A percentile compares a stretch with the other conserved stretches of the same genome.
These are phyloP conservation scores for Penicillium pancosmium DNA, from an alignment of 495 filamentous ascomycete species.

Conservation along the genomic window DNA sequence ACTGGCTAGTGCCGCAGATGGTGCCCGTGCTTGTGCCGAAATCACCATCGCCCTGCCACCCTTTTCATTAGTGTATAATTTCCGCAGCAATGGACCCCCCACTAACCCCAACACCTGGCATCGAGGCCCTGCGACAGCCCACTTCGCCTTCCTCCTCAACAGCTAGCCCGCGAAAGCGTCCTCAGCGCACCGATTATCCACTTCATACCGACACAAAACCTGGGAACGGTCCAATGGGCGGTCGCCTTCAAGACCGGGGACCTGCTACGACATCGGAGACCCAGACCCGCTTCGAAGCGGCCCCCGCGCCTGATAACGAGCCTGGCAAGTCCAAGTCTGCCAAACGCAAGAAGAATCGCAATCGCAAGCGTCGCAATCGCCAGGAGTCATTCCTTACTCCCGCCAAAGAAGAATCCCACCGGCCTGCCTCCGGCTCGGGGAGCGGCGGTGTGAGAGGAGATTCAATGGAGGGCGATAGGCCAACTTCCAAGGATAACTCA, in stretches of 20 bases:
- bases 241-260: conserved; percentile 13
- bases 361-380: conserved; percentile 47
- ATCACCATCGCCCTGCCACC: neutral
- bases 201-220: conserved; percentile 24
- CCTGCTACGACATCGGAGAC: conserved; percentile 26
- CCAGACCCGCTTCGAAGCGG: conserved; percentile 25
- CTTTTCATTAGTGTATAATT: neutral
- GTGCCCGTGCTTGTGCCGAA: neutral
- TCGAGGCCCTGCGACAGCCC: conserved; percentile 12
- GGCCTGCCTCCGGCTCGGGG: conserved; percentile 18
- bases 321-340: conserved; percentile 31
- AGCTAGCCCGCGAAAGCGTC: conserved; percentile 19
- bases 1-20: neutral
- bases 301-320: conserved; percentile 29
- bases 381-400: conserved; percentile 41
- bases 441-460: conserved; percentile 30
- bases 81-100: conserved; percentile 24
- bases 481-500: conserved; percentile 31
- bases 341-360: conserved; percentile 45
- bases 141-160: conserved; percentile 14
- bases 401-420: conserved; percentile 30
- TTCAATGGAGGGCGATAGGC: conserved; percentile 33
- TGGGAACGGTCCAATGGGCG: conserved; percentile 27
- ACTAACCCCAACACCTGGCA: conserved; percentile 17
- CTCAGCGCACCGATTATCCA: conserved; percentile 25